Evolutionary conservation across 139 green algal genomes (phyloP).

Genomic region (Axilococcus clingmanii): DNA sequence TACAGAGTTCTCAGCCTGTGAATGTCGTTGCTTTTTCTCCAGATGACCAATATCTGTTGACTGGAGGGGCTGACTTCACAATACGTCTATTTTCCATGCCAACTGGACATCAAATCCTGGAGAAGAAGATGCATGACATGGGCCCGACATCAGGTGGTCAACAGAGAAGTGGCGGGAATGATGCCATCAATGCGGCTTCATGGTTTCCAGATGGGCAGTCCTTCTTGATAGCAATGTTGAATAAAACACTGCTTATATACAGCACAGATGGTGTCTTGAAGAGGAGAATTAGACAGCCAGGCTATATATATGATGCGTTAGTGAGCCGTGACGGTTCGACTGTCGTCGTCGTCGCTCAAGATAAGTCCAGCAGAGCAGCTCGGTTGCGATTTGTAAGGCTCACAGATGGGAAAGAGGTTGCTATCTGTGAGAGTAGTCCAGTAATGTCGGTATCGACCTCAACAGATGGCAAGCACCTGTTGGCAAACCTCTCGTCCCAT

Average conservation of each 20-base stretch:
- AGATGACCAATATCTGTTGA: slow-evolving; percentile 27
- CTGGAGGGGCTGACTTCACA: slow-evolving; percentile 17
- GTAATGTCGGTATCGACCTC: slow-evolving; percentile 43
- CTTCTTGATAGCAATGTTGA: slow-evolving; percentile 63
- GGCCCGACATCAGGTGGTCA: too few species aligned
- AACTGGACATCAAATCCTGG: slow-evolving; percentile 4
- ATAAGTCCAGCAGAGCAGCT: too few species aligned
- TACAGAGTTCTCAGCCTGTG: slow-evolving; percentile 17
- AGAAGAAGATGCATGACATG: not conserved
- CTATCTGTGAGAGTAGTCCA: slow-evolving; percentile 8
- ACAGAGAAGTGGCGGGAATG: too few species aligned
- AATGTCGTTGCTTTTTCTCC: slow-evolving; percentile 49
- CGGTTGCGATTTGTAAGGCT: slow-evolving; percentile 25
- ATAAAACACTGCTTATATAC: too few species aligned
- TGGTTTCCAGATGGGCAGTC: slow-evolving; percentile 49
- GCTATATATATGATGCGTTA: slow-evolving; percentile 68
- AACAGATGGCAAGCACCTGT: slow-evolving; percentile 42
- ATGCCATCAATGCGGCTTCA: slow-evolving; percentile 41
- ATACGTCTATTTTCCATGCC: slow-evolving; percentile 41
- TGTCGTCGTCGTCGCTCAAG: slow-evolving; percentile 50
- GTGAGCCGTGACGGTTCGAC: slow-evolving; percentile 46
- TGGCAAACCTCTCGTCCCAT: slow-evolving; percentile 31
- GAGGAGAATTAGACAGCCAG: slow-evolving; percentile 14
- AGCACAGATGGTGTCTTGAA: slow-evolving; percentile 8
- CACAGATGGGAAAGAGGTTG: slow-evolving; percentile 33